Evolutionary conservation across 2,329 filamentous ascomycete species (phyloP), one percentile per base, ranked within the genome.

Genomic region (Penicillium sp.): DNA sequence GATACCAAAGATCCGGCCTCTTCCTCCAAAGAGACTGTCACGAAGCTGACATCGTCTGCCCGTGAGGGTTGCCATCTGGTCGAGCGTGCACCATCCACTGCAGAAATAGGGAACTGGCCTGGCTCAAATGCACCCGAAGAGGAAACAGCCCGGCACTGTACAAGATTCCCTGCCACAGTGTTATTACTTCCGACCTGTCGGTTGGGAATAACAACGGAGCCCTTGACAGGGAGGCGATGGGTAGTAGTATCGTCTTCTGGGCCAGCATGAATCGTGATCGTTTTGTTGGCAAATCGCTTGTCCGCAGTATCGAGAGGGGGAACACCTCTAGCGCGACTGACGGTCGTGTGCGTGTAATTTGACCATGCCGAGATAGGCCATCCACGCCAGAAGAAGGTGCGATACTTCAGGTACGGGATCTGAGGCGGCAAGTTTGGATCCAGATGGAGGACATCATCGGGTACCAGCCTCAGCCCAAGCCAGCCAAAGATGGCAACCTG

Each of bases 401-500:
- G 79, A 60, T 84, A 82, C 41, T 72, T 74, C 28, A 87, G 59
- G 38, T 81, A 67, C 2, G 79, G 73, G 47, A 88, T 81, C 56
- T 88, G 84, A 14, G 81, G 80, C 27, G 84, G 84, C 0, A 87
- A 70, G 10, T 79, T 79, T 0, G 85, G 85, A 48, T 86, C 77
- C 44, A 88, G 70, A 54, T 84, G 71, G 12, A 77, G 78, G n/a
- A 82, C 69, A 13, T 75, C 74, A 51, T 83, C 80, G 2, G 82
- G 75, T 39, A 80, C 75, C 2, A 84, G 72, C 11, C 83, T 77
- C 3, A 86, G 72, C 1, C 85, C 84, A 0, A 87, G 75, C 62
- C 84, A 88, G 0, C 84, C 85, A 57, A 83, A 87, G 2, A 86
- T 75, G 0, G 78, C 79, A 19, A 87, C 80, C 63, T 86, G 84